phyloP scores from a whole-genome alignment of 2,329 filamentous ascomycete genomes.

The Hypoxylon sp. region DNA sequence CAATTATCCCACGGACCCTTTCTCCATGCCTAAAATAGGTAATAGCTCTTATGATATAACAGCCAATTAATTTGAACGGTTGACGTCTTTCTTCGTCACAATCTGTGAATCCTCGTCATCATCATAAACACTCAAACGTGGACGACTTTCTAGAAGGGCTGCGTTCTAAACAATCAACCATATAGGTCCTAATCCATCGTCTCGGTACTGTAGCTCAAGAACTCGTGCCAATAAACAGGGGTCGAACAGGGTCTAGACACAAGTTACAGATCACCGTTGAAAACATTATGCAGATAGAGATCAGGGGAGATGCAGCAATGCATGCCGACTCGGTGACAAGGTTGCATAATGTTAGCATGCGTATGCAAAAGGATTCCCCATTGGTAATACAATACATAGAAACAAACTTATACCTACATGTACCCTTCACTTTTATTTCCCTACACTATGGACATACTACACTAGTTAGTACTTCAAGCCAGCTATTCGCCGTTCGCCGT shows the following conservation, averaged over 20 bases:
- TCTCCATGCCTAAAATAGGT: conserved; percentile 14
- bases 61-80: conserved; percentile 14
- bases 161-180: conserved; percentile 6
- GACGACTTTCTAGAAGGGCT: conserved; percentile 21
- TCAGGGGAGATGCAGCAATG: conserved; percentile 36
- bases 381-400: conserved; percentile 4
- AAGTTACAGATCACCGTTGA: conserved; percentile 38
- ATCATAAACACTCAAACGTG: conserved; percentile 6
- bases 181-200: conserved; percentile 1
- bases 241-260: conserved; percentile 39
- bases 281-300: conserved; percentile 34
- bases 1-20: conserved; percentile 29
- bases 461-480: background rate
- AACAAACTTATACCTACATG: conserved; percentile 5
- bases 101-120: background rate
- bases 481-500: background rate
- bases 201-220: conserved; percentile 7
- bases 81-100: background rate
- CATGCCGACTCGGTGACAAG: conserved; percentile 23
- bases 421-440: background rate
- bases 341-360: conserved; percentile 5
- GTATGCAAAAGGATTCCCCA: conserved; percentile 15
- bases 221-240: conserved; percentile 31
- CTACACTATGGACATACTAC: no score
- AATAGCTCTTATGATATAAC: conserved; percentile 21